These are phyloP conservation scores for Moesziomyces sp. DNA, from an alignment of 1,284 basidiomycete genomes.

Conservation along the genomic window DNA sequence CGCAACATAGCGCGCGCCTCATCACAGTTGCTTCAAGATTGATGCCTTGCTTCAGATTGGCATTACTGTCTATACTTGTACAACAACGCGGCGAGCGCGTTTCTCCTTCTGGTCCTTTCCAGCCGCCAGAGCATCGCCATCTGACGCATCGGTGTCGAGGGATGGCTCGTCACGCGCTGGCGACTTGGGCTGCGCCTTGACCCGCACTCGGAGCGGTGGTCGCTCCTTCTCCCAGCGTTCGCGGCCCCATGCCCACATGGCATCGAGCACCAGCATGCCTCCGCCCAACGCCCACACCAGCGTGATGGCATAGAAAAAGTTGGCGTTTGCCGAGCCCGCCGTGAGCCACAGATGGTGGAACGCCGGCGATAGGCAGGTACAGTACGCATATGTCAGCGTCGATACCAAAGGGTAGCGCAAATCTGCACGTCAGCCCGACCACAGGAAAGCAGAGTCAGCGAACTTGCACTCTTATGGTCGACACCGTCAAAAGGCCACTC, in stretches of 20 bases:
- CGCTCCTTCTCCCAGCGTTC: conserved; percentile 59
- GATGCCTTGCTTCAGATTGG: too few species aligned
- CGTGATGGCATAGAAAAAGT: conserved; percentile 96
- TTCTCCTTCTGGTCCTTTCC: conserved; percentile 9
- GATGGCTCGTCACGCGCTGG: conserved; percentile 10
- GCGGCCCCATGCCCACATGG: conserved; percentile 75
- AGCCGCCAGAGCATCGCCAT: background rate
- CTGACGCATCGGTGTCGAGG: conserved; percentile 9
- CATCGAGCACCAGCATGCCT: conserved; percentile 83
- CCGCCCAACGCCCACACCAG: conserved; percentile 90
- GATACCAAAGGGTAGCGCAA: conserved; percentile 88
- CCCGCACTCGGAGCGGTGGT: conserved; percentile 18
- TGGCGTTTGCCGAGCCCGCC: conserved; percentile 94
- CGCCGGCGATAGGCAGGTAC: conserved; percentile 85
- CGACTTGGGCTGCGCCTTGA: background rate
- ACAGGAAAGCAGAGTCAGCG: background rate
- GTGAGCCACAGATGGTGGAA: conserved; percentile 92
- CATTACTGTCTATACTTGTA: conserved; percentile 26
- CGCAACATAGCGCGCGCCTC: background rate
- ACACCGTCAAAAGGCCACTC: too few species aligned
- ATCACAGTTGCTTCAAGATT: background rate
- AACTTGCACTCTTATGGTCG: conserved; percentile 19
- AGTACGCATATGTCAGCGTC: conserved; percentile 82
- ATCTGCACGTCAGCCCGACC: conserved; percentile 71
- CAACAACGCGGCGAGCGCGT: conserved; percentile 28